These are phyloP conservation scores for Oryza officinalis DNA, from an alignment of 176 grass and related monocot species.

Conservation along the genomic window DNA sequence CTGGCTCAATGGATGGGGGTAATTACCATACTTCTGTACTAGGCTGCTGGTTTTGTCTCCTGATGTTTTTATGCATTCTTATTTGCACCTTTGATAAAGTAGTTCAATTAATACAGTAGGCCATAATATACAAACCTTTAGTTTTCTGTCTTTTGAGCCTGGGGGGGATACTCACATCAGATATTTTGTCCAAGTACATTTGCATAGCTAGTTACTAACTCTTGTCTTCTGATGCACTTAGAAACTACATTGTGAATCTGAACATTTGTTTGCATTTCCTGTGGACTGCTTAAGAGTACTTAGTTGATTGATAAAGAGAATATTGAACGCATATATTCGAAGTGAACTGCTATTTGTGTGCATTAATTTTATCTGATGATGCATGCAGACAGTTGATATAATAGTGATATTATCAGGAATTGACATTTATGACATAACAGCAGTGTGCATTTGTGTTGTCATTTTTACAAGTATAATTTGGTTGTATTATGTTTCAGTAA, in stretches of 20 bases:
- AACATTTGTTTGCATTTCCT: background rate
- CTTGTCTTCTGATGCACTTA: background rate
- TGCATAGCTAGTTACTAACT: background rate
- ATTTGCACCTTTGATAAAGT: conserved; percentile 1
- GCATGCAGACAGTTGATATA: background rate
- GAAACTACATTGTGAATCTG: background rate
- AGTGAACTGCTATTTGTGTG: conserved; percentile 22
- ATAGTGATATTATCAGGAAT: background rate
- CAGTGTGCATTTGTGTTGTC: background rate
- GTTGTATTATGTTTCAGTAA: background rate
- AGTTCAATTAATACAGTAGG: background rate
- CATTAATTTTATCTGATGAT: background rate
- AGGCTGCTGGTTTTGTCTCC: background rate
- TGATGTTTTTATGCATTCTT: background rate
- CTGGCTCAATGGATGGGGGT: conserved; percentile 99
- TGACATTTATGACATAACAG: background rate
- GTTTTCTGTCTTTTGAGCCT: background rate
- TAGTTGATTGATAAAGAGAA: background rate
- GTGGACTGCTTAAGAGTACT: background rate
- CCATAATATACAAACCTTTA: background rate
- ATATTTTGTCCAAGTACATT: background rate
- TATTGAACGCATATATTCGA: background rate
- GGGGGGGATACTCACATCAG: background rate
- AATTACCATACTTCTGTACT: conserved; percentile 35
- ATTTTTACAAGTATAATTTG: conserved; percentile 16